A percentile compares a stretch with the other conserved stretches of the same genome.
phyloP scores from a whole-genome alignment of 495 filamentous ascomycete genomes.

The Penicillium herquei region DNA sequence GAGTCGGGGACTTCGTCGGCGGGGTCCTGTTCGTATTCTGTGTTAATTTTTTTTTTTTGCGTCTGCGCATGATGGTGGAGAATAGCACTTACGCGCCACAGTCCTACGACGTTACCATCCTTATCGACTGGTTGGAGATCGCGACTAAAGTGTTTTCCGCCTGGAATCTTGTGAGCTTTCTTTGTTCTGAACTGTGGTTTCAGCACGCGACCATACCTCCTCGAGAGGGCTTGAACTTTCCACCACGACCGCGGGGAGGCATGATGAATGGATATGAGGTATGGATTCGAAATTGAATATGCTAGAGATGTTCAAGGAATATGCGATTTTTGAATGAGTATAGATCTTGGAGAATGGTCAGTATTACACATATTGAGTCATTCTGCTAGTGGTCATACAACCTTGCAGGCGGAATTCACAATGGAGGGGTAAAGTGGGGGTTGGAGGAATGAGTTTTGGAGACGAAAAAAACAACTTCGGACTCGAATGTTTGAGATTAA shows the following conservation, averaged over 20 bases:
- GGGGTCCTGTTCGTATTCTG: constrained; percentile 38
- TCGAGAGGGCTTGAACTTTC: constrained; percentile 92
- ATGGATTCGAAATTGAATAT: neutral
- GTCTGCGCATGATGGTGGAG: neutral
- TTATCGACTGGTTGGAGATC: constrained; percentile 82
- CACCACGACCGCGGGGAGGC: constrained; percentile 67
- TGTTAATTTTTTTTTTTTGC: neutral
- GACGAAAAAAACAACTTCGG: neutral
- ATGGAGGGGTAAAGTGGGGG: neutral
- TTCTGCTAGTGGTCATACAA: neutral
- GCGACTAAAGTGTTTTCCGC: constrained; percentile 91
- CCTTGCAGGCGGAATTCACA: neutral
- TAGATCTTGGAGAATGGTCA: neutral
- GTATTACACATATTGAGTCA: neutral
- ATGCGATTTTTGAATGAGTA: too few species aligned
- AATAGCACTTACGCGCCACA: constrained; percentile 65
- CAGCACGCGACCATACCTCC: constrained; percentile 62
- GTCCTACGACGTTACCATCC: constrained; percentile 71
- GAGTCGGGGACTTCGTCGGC: constrained; percentile 40
- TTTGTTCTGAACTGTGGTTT: neutral
- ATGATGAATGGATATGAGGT: constrained; percentile 18
- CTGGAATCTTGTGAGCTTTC: constrained; percentile 40
- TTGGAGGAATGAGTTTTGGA: neutral
- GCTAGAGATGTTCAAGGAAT: too few species aligned
- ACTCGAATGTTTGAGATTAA: neutral